Conservation (phyloP, 192 early-diverging fungal genomes). For the Gaertneriomyces sp. region DNA sequence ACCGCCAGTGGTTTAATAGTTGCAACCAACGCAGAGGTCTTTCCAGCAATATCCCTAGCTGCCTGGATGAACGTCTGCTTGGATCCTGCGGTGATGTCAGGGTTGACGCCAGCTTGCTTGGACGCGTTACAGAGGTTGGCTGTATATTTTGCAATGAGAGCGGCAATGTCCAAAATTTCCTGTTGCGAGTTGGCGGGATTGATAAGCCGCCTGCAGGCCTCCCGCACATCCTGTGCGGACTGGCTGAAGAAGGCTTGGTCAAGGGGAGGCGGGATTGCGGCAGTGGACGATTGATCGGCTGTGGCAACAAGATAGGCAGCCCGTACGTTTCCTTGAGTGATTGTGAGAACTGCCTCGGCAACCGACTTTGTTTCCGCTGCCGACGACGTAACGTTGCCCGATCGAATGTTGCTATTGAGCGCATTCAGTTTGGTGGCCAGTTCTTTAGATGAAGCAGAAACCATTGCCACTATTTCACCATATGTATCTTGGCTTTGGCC, state of each 20-base stretch:
- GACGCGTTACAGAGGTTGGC: conserved; percentile 41
- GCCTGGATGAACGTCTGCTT: conserved; percentile 39
- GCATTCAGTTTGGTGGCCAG: conserved; percentile 13
- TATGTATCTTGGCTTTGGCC: conserved; percentile 31
- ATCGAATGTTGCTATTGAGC: conserved; percentile 13
- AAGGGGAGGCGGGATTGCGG: conserved; percentile 35
- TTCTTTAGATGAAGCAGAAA: conserved; percentile 23
- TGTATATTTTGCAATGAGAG: conserved; percentile 47
- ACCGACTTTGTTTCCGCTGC: conserved; percentile 31
- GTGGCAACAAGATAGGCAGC: conserved; percentile 48
- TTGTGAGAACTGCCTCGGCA: conserved; percentile 20
- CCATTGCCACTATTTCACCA: conserved; percentile 29
- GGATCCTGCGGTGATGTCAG: conserved; percentile 19
- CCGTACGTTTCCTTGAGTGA: conserved; percentile 42
- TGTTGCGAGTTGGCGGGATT: conserved; percentile 37
- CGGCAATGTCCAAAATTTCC: conserved; percentile 40
- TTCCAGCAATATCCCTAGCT: conserved; percentile 45
- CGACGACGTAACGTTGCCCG: conserved; percentile 29
- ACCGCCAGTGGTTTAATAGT: conserved; percentile 49
- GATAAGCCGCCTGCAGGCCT: conserved; percentile 36
- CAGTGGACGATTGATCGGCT: conserved; percentile 39
- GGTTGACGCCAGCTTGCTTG: conserved; percentile 39
- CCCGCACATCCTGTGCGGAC: conserved; percentile 37
- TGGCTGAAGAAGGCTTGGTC: conserved; percentile 29
- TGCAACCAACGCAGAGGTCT: conserved; percentile 40